Evolutionary conservation across 2,329 filamentous ascomycete species (phyloP).

Genomic region (Penicillium vulpinum): DNA sequence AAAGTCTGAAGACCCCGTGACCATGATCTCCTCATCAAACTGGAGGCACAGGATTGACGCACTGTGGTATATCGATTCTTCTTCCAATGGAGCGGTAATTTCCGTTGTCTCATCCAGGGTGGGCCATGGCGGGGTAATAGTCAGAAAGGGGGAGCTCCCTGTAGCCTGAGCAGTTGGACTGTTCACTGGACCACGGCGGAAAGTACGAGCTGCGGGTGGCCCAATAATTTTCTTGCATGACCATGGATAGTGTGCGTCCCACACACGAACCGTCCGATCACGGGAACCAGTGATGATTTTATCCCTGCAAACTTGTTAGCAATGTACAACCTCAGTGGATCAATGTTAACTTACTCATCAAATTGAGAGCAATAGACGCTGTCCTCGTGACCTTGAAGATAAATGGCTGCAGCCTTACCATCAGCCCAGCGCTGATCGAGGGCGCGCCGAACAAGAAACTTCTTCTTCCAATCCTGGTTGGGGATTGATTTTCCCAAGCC

Average conservation of each 20-base stretch:
- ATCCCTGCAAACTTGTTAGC: constrained; percentile 57
- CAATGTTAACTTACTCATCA: constrained; percentile 69
- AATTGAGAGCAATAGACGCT: constrained; percentile 98
- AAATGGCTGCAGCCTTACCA: constrained; percentile 76
- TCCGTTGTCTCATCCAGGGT: constrained; percentile 54
- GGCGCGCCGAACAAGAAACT: constrained; percentile 74
- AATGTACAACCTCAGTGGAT: background rate
- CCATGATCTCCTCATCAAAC: constrained; percentile 88
- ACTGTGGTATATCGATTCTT: constrained; percentile 67
- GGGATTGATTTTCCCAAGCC: constrained; percentile 58
- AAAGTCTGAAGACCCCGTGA: constrained; percentile 90
- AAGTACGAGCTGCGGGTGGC: constrained; percentile 58
- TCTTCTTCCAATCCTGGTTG: constrained; percentile 78
- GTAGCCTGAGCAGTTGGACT: constrained; percentile 45
- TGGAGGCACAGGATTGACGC: constrained; percentile 94
- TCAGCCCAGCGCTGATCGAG: constrained; percentile 78
- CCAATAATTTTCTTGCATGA: constrained; percentile 85
- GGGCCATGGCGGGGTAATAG: constrained; percentile 53
- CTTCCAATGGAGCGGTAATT: constrained; percentile 22
- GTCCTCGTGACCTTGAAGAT: constrained; percentile 89
- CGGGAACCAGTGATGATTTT: constrained; percentile 97
- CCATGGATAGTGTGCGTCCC: constrained; percentile 83
- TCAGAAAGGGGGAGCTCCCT: constrained; percentile 46
- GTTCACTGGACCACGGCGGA: constrained; percentile 46
- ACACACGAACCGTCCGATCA: constrained; percentile 92